Percentiles rank a stretch among this genome's conserved stretches.
Evolutionary conservation across 345 rosid genomes (phyloP).

Genomic region (Rhizophora mangle): DNA sequence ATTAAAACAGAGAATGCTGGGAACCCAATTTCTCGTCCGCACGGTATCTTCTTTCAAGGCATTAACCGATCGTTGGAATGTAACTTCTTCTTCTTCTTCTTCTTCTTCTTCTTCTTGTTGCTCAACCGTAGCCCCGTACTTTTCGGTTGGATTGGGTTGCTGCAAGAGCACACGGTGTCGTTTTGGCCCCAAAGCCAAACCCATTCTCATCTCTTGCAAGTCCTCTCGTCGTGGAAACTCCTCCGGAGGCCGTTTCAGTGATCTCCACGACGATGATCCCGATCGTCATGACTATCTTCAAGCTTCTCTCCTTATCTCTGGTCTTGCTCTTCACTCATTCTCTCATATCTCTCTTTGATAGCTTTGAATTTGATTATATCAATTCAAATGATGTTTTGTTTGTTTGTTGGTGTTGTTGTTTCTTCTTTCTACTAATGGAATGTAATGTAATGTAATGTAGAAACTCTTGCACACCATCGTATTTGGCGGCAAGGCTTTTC

Average conservation of each 20-base stretch:
- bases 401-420: background rate
- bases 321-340: conserved; percentile 19
- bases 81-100: conserved; percentile 4
- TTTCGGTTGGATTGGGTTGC: conserved; percentile 28
- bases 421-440: background rate
- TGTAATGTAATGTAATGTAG: conserved; percentile 32
- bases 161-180: conserved; percentile 20
- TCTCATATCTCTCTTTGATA: background rate
- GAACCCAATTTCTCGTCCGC: conserved; percentile 32
- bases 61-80: conserved; percentile 21
- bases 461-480: conserved; percentile 44
- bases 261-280: conserved; percentile 29
- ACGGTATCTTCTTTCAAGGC: conserved; percentile 19
- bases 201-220: conserved; percentile 41
- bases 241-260: conserved; percentile 32
- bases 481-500: conserved; percentile 45
- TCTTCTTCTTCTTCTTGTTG: too few species aligned
- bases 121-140: background rate
- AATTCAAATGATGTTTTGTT: background rate
- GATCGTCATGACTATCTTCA: conserved; percentile 46
- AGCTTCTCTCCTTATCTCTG: conserved; percentile 77
- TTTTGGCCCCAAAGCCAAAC: conserved; percentile 3
- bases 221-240: conserved; percentile 40
- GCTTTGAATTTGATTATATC: background rate
- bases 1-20: conserved; percentile 32